Conservation (phyloP, 164 flowering plant species). For the Umbilicus rupestris region DNA sequence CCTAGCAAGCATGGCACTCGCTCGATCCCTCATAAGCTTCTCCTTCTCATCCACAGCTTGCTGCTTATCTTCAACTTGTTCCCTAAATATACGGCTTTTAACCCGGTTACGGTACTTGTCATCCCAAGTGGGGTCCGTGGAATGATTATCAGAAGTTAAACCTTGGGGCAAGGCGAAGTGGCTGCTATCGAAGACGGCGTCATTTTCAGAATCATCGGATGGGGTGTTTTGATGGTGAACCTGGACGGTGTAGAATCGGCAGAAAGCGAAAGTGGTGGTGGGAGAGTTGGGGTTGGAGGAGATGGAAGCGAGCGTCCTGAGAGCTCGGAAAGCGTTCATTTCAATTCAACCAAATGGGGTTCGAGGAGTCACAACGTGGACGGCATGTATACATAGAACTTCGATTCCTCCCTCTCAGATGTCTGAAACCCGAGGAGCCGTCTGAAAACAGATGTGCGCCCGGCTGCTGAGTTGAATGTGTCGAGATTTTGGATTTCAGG, state of each 20-base stretch:
- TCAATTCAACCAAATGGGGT: neutral
- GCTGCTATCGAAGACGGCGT: slow-evolving; percentile 53
- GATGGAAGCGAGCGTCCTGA: slow-evolving; percentile 18
- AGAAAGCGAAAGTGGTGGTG: slow-evolving; percentile 14
- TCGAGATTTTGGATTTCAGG: too few relatives aligned
- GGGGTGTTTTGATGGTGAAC: slow-evolving; percentile 23
- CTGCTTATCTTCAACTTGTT: slow-evolving; percentile 11
- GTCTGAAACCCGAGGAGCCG: too few relatives aligned
- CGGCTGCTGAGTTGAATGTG: too few relatives aligned
- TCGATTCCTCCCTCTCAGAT: neutral
- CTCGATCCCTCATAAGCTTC: slow-evolving; percentile 22
- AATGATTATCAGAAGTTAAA: neutral
- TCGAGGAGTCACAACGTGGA: neutral
- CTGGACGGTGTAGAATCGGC: slow-evolving; percentile 42
- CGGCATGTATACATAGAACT: neutral
- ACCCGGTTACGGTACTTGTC: slow-evolving; percentile 45
- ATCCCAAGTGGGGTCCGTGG: slow-evolving; percentile 46
- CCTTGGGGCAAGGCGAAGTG: slow-evolving; percentile 38
- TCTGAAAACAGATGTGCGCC: too few relatives aligned
- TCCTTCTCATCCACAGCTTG: slow-evolving; percentile 25
- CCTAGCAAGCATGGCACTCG: slow-evolving; percentile 33
- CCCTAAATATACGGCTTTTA: slow-evolving; percentile 36
- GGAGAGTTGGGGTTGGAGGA: slow-evolving; percentile 15
- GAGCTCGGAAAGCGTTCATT: slow-evolving; percentile 27
- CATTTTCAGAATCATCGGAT: slow-evolving; percentile 18